These are phyloP conservation scores for Apocynum venetum DNA, from an alignment of 257 asterid species.

Conservation along the genomic window DNA sequence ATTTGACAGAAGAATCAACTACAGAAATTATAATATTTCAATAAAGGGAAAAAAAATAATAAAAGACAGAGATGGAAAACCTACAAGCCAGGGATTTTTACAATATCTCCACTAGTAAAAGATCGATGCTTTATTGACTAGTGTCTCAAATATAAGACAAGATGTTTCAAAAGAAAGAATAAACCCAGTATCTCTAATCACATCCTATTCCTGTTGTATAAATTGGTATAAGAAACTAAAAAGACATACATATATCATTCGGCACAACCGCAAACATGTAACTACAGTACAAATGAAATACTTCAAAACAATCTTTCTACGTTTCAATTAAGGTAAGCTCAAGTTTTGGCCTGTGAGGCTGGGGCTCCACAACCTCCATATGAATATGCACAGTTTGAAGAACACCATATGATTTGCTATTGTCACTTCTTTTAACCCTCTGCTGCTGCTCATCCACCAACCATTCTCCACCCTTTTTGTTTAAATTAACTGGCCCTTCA, in stretches of 20 bases:
- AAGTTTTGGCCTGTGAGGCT: constrained; percentile 96
- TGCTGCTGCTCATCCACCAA: constrained; percentile 72
- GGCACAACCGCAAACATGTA: constrained; percentile 3
- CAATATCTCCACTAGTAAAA: too few relatives aligned
- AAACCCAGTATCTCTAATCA: neutral
- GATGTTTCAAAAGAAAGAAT: neutral
- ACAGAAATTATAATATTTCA: too few relatives aligned
- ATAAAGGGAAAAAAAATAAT: too few relatives aligned
- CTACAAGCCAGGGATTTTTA: too few relatives aligned
- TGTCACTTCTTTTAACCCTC: constrained; percentile 51
- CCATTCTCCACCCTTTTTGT: constrained; percentile 76
- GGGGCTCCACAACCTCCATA: constrained; percentile 90
- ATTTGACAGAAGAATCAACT: too few relatives aligned
- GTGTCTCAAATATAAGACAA: too few relatives aligned
- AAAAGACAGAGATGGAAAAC: too few relatives aligned
- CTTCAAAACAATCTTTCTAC: neutral
- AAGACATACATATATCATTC: neutral
- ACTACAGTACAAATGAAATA: neutral
- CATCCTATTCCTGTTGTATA: neutral
- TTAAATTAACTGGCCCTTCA: constrained; percentile 87
- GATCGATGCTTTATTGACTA: too few relatives aligned
- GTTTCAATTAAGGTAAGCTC: constrained; percentile 57
- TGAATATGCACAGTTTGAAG: constrained; percentile 74
- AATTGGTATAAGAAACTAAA: neutral
- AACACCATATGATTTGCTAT: constrained; percentile 57